These are phyloP conservation scores for Zygosaccharomyces gambellarensis DNA, from an alignment of 805 yeast species.

Conservation along the genomic window DNA sequence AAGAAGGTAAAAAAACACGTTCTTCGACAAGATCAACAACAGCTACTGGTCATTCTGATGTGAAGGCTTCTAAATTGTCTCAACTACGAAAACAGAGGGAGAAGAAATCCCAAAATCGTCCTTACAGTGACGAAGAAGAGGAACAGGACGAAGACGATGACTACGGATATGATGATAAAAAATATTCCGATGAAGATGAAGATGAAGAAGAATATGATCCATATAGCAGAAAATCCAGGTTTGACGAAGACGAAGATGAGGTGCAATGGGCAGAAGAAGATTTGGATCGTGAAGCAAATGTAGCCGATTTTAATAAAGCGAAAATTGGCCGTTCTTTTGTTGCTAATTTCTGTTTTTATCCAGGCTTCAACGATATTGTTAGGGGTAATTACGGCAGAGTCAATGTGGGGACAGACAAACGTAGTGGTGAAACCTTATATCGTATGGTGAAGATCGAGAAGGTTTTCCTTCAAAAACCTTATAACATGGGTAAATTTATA, in stretches of 20 bases:
- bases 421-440: constrained; percentile 61
- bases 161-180: constrained; percentile 38
- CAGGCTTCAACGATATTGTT: constrained; percentile 67
- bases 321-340: constrained; percentile 75
- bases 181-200: constrained; percentile 37
- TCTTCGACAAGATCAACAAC: constrained; percentile 36
- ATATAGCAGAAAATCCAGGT: constrained; percentile 25
- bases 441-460: constrained; percentile 79
- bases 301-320: constrained; percentile 65
- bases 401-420: constrained; percentile 67
- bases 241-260: constrained; percentile 43
- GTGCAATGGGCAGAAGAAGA: constrained; percentile 47
- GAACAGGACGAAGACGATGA: constrained; percentile 39
- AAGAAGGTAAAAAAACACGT: constrained; percentile 25
- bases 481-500: constrained; percentile 44
- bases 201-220: constrained; percentile 43
- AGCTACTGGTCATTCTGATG: constrained; percentile 37
- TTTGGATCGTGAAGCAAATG: constrained; percentile 42
- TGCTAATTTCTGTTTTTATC: constrained; percentile 72
- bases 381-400: constrained; percentile 77
- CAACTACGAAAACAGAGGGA: constrained; percentile 75
- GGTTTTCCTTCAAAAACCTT: constrained; percentile 49
- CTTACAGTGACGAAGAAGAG: constrained; percentile 43
- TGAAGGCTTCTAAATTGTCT: constrained; percentile 50
- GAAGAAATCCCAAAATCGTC: constrained; percentile 46